Conservation (phyloP, 352 stramenopile species). For the Halophytophthora polymorphica region DNA sequence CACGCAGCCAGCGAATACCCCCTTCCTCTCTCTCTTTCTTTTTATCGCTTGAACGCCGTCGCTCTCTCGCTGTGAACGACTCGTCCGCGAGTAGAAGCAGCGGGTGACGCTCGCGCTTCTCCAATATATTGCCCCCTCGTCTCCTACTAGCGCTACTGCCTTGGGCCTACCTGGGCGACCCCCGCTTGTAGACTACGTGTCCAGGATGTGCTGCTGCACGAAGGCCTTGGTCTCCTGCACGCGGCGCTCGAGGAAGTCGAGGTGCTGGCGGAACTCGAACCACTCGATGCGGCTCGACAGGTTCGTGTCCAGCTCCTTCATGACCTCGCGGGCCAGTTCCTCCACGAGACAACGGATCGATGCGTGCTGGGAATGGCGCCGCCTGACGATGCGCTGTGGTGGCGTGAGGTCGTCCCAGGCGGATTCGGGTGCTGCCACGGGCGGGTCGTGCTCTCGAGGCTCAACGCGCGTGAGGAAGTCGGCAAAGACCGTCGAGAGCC, state of each 20-base stretch:
- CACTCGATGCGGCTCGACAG: constrained; percentile 61
- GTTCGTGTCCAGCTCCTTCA: constrained; percentile 55
- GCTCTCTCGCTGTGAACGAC: no score
- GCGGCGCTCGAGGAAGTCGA: constrained; percentile 62
- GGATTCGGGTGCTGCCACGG: constrained; percentile 6
- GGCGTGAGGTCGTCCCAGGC: constrained; percentile 22
- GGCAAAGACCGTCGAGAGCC: constrained; percentile 37
- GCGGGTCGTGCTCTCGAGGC: not conserved
- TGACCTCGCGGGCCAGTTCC: constrained; percentile 53
- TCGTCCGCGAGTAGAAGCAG: no score
- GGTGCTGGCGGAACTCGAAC: constrained; percentile 71
- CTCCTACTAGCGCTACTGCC: no score
- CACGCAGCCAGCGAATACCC: no score
- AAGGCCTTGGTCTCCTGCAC: constrained; percentile 52
- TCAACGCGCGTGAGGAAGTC: constrained; percentile 16
- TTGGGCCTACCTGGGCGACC: no score
- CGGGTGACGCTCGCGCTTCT: no score
- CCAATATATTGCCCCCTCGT: not conserved
- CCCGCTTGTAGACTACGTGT: not conserved
- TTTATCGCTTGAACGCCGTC: no score
- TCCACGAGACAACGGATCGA: constrained; percentile 39
- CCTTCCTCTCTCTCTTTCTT: no score
- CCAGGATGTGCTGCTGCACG: constrained; percentile 37
- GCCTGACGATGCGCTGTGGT: constrained; percentile 5
- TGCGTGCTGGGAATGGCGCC: constrained; percentile 26